Evolutionary conservation across 257 asterid species (phyloP).

Genomic region (Gentiana straminea): DNA sequence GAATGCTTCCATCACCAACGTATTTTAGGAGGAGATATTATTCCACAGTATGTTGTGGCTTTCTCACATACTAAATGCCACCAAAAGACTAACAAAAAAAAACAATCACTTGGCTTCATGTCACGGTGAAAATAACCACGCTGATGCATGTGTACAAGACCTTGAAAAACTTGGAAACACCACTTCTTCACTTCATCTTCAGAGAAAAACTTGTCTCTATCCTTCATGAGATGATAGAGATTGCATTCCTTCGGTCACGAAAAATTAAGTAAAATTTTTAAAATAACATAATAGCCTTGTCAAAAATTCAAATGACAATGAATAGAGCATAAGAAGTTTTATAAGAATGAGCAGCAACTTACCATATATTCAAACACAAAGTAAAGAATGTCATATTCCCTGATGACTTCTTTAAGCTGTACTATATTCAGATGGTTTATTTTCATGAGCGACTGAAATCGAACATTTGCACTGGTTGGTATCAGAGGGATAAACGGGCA

Average conservation of each 20-base stretch:
- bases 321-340: no score
- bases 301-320: no score
- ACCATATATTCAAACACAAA: conserved; percentile 29
- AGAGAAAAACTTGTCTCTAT: conserved; percentile 41
- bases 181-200: conserved; percentile 67
- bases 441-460: neutral
- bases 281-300: no score
- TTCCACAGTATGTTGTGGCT: no score
- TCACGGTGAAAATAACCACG: conserved; percentile 89
- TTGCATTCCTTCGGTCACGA: no score
- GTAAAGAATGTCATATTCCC: conserved; percentile 59
- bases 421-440: conserved; percentile 43
- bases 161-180: conserved; percentile 90
- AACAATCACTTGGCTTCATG: conserved; percentile 48
- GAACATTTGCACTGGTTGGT: neutral
- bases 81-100: no score
- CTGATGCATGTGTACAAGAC: conserved; percentile 72
- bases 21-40: no score
- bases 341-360: no score
- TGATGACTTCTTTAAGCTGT: conserved; percentile 69
- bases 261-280: no score
- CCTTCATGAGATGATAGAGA: conserved; percentile 75
- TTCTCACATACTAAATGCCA: no score
- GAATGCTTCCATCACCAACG: no score
- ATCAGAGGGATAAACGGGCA: no score